phyloP scores from a whole-genome alignment of 2,329 filamentous ascomycete species.

The Albifimbria verrucaria region DNA sequence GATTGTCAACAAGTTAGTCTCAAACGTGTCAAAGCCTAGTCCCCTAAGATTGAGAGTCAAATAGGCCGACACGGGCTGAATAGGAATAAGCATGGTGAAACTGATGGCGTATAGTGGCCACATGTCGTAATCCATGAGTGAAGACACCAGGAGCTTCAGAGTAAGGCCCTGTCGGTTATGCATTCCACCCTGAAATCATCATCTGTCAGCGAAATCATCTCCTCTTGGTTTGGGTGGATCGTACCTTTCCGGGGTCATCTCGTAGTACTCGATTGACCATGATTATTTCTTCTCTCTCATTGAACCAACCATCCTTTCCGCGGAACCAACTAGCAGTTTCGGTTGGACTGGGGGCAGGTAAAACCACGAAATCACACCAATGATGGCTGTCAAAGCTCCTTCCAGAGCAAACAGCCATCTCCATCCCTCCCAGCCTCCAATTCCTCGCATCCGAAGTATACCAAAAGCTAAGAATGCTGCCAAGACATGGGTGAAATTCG shows the following conservation, averaged over 20 bases:
- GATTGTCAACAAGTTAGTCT: constrained; percentile 55
- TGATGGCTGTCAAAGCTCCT: constrained; percentile 14
- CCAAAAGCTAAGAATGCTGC: constrained; percentile 23
- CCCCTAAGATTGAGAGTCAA: constrained; percentile 47
- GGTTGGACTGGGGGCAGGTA: constrained; percentile 50
- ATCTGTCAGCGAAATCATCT: too few relatives aligned
- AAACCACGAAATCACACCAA: constrained; percentile 51
- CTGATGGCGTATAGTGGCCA: constrained; percentile 23
- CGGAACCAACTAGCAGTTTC: constrained; percentile 53
- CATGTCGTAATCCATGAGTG: constrained; percentile 52
- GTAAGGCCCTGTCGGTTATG: constrained; percentile 56
- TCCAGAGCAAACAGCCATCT: constrained; percentile 2
- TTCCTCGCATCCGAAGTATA: constrained; percentile 17
- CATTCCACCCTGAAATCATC: constrained; percentile 47
- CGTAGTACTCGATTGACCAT: constrained; percentile 55
- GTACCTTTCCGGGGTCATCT: constrained; percentile 50
- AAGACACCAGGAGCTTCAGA: constrained; percentile 41
- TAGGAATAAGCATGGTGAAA: constrained; percentile 22
- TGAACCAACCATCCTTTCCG: constrained; percentile 54
- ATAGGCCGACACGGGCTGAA: constrained; percentile 29
- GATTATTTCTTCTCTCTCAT: constrained; percentile 51
- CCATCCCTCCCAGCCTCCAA: constrained; percentile 10
- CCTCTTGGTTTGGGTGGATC: too few relatives aligned
- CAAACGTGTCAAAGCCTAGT: constrained; percentile 48
- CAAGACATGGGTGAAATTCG: constrained; percentile 20